phyloP scores from a whole-genome alignment of 2,329 filamentous ascomycete genomes.

The Ascochyta fabae region DNA sequence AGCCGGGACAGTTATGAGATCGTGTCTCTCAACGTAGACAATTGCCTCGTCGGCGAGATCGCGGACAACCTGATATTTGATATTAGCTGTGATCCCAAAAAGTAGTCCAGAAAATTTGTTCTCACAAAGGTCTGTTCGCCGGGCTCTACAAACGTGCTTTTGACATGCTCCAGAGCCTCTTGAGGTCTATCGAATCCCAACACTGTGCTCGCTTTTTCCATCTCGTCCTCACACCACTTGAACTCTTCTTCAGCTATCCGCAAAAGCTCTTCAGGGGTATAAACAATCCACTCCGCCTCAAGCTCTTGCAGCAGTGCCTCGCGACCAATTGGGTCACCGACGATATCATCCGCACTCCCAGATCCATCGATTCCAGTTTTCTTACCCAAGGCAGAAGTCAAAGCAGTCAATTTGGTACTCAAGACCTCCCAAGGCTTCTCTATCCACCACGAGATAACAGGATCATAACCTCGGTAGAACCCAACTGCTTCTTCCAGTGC shows the following conservation, averaged over 20 bases:
- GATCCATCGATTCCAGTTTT: constrained; percentile 55
- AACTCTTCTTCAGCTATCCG: constrained; percentile 60
- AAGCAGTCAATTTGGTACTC: constrained; percentile 45
- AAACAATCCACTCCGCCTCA: constrained; percentile 64
- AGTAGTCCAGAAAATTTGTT: background rate
- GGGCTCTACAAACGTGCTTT: constrained; percentile 61
- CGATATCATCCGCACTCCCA: constrained; percentile 57
- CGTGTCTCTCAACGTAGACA: constrained; percentile 59
- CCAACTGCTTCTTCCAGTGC: constrained; percentile 56
- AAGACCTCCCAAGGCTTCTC: constrained; percentile 54
- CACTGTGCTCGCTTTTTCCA: constrained; percentile 58
- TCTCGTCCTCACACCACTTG: constrained; percentile 62
- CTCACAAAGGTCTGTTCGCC: constrained; percentile 59
- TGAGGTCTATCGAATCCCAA: constrained; percentile 62
- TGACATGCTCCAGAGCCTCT: constrained; percentile 62
- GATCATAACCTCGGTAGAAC: constrained; percentile 64
- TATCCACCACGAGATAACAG: constrained; percentile 65
- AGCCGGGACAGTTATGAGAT: constrained; percentile 62
- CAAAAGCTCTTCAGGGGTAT: constrained; percentile 64
- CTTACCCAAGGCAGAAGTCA: constrained; percentile 50
- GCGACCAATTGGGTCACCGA: constrained; percentile 64
- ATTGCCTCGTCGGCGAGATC: constrained; percentile 60
- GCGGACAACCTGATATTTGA: constrained; percentile 46
- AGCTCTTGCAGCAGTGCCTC: constrained; percentile 60
- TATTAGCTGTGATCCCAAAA: background rate